phyloP scores from a whole-genome alignment of 2,329 filamentous ascomycete species.

The Graphiopsis chlorocephala region DNA sequence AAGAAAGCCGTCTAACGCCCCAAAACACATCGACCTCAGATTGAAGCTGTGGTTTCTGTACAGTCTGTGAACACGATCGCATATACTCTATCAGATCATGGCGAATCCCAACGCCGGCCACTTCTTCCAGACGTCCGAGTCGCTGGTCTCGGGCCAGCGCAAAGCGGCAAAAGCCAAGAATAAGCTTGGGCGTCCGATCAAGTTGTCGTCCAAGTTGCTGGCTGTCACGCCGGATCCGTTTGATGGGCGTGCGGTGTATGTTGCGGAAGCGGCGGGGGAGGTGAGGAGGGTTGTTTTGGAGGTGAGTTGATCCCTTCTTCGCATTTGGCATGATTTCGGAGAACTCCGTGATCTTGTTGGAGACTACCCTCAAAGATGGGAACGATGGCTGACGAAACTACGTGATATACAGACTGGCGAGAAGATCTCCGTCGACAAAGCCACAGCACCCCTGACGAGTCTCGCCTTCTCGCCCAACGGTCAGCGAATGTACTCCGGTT shows the following conservation, averaged over 20 bases:
- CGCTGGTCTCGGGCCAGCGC: constrained; percentile 53
- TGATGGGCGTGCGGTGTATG: constrained; percentile 62
- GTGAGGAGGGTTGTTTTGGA: constrained; percentile 72
- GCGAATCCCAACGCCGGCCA: constrained; percentile 36
- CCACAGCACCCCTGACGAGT: constrained; percentile 75
- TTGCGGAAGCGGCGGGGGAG: constrained; percentile 83
- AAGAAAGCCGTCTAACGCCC: not conserved
- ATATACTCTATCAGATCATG: not conserved
- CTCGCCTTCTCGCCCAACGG: constrained; percentile 59
- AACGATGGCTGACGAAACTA: not conserved
- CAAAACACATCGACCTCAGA: too few species aligned
- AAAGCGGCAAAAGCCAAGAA: constrained; percentile 76
- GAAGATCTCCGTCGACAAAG: constrained; percentile 56
- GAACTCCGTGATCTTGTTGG: not conserved
- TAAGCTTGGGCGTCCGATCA: constrained; percentile 76
- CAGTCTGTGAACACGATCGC: not conserved
- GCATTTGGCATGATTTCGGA: too few species aligned
- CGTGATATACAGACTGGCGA: constrained; percentile 10
- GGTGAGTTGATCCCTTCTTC: constrained; percentile 55
- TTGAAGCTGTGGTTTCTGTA: not conserved
- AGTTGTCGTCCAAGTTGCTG: constrained; percentile 80
- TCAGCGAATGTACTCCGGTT: constrained; percentile 73
- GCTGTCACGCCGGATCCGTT: constrained; percentile 68
- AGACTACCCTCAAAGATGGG: not conserved
- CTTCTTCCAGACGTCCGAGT: constrained; percentile 84